These are phyloP conservation scores for Corynascus novoguineensis DNA, from an alignment of 495 filamentous ascomycete species.

Conservation along the genomic window DNA sequence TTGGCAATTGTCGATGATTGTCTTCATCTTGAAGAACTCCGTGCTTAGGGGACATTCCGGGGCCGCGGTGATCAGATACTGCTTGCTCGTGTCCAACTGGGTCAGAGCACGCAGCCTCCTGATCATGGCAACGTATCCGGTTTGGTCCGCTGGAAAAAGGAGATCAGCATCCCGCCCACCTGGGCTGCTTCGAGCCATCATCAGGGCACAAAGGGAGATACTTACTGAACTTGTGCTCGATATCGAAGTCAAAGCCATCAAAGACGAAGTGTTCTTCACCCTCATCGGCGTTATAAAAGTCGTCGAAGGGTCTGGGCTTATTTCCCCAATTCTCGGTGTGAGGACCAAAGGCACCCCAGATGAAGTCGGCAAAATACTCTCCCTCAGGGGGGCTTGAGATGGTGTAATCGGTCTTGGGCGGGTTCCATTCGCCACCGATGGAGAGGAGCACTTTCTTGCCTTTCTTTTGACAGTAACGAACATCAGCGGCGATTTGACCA, in stretches of 20 bases:
- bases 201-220: conserved; percentile 15
- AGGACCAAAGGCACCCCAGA: conserved; percentile 65
- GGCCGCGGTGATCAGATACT: conserved; percentile 55
- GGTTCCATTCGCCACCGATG: conserved; percentile 46
- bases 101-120: conserved; percentile 49
- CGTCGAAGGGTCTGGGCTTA: conserved; percentile 59
- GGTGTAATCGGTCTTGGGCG: conserved; percentile 34
- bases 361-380: conserved; percentile 52
- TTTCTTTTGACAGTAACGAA: conserved; percentile 55
- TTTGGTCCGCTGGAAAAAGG: conserved; percentile 19
- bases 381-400: conserved; percentile 48
- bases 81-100: conserved; percentile 29
- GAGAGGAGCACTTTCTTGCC: conserved; percentile 63
- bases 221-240: conserved; percentile 42
- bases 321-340: conserved; percentile 27
- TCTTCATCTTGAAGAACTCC: conserved; percentile 46
- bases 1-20: conserved; percentile 46
- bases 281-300: conserved; percentile 31
- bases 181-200: too few relatives aligned
- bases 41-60: conserved; percentile 58
- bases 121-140: conserved; percentile 41
- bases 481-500: conserved; percentile 45
- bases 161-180: background rate
- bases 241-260: conserved; percentile 68
- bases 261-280: conserved; percentile 28